Base-by-base conservation (phyloP, 805 yeast genomes). In the Saturnispora ahearnii region DNA sequence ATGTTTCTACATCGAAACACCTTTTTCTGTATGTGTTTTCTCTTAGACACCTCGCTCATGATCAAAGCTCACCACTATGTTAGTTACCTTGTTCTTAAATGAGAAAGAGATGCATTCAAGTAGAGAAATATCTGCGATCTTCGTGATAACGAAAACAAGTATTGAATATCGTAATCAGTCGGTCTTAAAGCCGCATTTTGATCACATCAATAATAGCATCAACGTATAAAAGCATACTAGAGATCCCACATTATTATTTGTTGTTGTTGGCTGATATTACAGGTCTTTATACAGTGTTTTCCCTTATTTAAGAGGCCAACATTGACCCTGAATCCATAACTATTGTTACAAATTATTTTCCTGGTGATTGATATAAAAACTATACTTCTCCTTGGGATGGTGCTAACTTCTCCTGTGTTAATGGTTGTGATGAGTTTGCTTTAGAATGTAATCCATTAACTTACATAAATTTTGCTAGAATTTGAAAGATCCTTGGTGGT, bases 371-470 rank as follows among this genome's bases (percentile, higher is more conserved):
- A 55, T 79, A 88, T 2, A 76, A 77, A 49, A 72, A 77, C 46
- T 87, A 81, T 63, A 81, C 95, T 1, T 83, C 90, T 0, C 95
- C 95, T 1, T 82, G 83, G 77, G 95, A 95, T 0, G 83, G 84
- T 29, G 83, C 79, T 5, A 78, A 79, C 60, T 78, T 78, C 57
- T 73, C 80, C 2, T 70, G 76, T 53, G 81, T 83, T 45, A 74
- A 84, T 0, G 84, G 81, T 1, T 71, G 74, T 51, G 84, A 80
- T 56, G 64, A 63, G 2, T 70, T 66, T 18, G 69, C 76, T 0
- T 57, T 81, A 45, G 61, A 57, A 4, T 79, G 70, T 56, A 89
- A 83, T 60, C 73, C 72, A 59, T 69, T 67, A 56, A 80, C 87
- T 1, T 84, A 79, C 60, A 59, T 68, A 21, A 71, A 76, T 56